Percentiles rank a stretch among this genome's conserved stretches.
These are phyloP conservation scores for Epichloe gansuensis DNA, from an alignment of 2,329 filamentous ascomycete species.

Conservation along the genomic window DNA sequence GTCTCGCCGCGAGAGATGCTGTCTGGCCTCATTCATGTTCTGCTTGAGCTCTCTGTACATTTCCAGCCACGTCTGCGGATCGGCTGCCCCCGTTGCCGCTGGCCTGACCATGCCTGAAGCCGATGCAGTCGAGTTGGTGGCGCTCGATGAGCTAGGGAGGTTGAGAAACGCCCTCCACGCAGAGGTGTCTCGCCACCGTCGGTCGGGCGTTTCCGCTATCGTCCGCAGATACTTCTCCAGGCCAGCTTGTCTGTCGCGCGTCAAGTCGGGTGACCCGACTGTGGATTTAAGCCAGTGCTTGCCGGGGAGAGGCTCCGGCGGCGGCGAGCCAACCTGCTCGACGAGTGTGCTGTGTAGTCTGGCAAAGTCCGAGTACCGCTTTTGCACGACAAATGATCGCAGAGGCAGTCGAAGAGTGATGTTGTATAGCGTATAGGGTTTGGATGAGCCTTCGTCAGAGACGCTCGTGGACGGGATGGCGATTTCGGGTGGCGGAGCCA, in stretches of 20 bases:
- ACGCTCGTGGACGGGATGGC: conserved; percentile 54
- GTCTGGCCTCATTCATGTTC: conserved; percentile 51
- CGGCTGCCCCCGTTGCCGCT: conserved; percentile 30
- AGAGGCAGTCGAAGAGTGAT: conserved; percentile 65
- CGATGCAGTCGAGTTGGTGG: conserved; percentile 34
- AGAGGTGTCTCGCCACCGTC: conserved; percentile 60
- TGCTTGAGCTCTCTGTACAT: conserved; percentile 61
- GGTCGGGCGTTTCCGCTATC: conserved; percentile 61
- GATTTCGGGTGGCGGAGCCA: conserved; percentile 55
- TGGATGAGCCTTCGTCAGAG: conserved; percentile 36
- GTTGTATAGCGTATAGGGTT: conserved; percentile 66
- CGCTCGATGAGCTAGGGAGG: conserved; percentile 41
- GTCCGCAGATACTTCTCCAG: conserved; percentile 60
- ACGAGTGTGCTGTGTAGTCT: conserved; percentile 51
- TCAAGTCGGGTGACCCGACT: conserved; percentile 53
- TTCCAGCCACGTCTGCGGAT: conserved; percentile 63
- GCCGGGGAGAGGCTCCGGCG: conserved; percentile 53
- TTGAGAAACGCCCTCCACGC: conserved; percentile 64
- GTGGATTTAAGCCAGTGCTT: conserved; percentile 73
- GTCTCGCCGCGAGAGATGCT: conserved; percentile 54
- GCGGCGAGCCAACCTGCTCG: conserved; percentile 45
- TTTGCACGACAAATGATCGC: conserved; percentile 61
- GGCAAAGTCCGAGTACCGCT: conserved; percentile 72
- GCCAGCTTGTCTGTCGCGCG: conserved; percentile 53
- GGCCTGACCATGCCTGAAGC: conserved; percentile 31